Evolutionary conservation across 768 basidiomycete genomes (phyloP), one percentile per base, ranked within the genome.

Genomic region (Mycena metata): DNA sequence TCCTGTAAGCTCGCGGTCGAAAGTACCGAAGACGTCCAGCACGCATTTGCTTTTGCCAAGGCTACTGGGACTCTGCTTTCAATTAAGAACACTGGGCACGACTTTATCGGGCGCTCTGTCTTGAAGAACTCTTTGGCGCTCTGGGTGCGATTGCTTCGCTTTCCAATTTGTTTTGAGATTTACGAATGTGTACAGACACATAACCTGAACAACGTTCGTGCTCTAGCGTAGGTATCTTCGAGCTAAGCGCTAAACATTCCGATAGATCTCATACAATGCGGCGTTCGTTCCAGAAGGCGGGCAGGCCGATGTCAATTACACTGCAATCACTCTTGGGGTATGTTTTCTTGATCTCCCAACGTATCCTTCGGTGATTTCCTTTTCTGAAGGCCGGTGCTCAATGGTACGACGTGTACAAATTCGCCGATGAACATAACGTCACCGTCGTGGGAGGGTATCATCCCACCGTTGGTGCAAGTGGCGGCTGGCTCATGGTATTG

Each of bases 41-140:
- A 12, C n/a, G 63, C 63, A 5, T 57, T 56, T 33, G 45, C 39
- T n/a, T 64, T 64, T n/a, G 43, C 63, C 55, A 49, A 56, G 6
- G 30, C 35, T 24, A 64, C 63, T 24, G 33, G 39, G n/a, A 45
- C 42, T 47, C 54, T 45, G 33, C 63, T 64, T 49, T 64, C 63
- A 47, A 57, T 64, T 54, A 64, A 64, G 63, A 64, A 64, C 47
- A 64, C 63, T 45, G 63, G 63, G 26, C 63, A 64, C 49, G 63
- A 64, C 55, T 57, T 52, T 24, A 49, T 64, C 24, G 55, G 63
- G 23, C 63, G 63, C 43, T 64, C 63, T 26, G 39, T 41, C 39
- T 45, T 36, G 52, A 41, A 30, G 19, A 50, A 64, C 55, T 64
- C 63, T 43, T 42, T 64, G 39, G 63, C 45, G 5, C 63, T 64